phyloP scores from a whole-genome alignment of 768 basidiomycete genomes.

The Phylloporus sp. region DNA sequence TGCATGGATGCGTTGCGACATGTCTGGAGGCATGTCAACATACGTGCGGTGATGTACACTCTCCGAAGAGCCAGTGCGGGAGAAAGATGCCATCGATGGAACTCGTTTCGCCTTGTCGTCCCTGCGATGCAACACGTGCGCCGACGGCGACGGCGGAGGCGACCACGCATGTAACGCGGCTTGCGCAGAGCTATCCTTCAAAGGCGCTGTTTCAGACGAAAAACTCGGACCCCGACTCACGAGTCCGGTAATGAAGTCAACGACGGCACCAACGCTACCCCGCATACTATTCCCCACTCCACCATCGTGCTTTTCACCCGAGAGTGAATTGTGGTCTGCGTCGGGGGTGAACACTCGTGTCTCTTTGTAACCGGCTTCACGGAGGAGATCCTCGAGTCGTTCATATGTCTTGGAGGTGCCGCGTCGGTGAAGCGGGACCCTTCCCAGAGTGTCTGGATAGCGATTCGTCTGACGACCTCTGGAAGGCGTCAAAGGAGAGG shows the following conservation, averaged over 20 bases:
- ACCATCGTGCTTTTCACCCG: constrained; percentile 24
- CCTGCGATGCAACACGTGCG: constrained; percentile 10
- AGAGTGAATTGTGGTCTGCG: constrained; percentile 46
- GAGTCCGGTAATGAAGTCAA: constrained; percentile 63
- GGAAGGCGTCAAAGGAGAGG: constrained; percentile 41
- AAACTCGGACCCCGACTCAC: constrained; percentile 34
- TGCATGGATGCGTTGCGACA: constrained; percentile 5
- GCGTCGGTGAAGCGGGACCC: constrained; percentile 71
- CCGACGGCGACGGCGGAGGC: constrained; percentile 26
- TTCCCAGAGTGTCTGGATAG: constrained; percentile 58
- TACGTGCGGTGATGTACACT: constrained; percentile 13
- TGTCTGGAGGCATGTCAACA: constrained; percentile 12
- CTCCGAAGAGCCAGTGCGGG: constrained; percentile 20
- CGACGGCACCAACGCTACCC: constrained; percentile 49
- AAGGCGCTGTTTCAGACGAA: constrained; percentile 15
- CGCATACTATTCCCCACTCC: constrained; percentile 37
- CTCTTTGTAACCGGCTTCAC: constrained; percentile 90
- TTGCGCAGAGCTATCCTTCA: constrained; percentile 3
- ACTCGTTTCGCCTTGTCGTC: constrained; percentile 7
- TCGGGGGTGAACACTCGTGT: constrained; percentile 88
- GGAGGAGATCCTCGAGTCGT: constrained; percentile 77
- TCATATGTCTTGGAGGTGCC: constrained; percentile 83
- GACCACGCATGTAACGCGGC: constrained; percentile 14
- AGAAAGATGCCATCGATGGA: constrained; percentile 15
- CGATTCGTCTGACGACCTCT: constrained; percentile 40